These are phyloP conservation scores for Paramecium sexaurelia DNA, from an alignment of 73 alveolate genomes.

Conservation along the genomic window DNA sequence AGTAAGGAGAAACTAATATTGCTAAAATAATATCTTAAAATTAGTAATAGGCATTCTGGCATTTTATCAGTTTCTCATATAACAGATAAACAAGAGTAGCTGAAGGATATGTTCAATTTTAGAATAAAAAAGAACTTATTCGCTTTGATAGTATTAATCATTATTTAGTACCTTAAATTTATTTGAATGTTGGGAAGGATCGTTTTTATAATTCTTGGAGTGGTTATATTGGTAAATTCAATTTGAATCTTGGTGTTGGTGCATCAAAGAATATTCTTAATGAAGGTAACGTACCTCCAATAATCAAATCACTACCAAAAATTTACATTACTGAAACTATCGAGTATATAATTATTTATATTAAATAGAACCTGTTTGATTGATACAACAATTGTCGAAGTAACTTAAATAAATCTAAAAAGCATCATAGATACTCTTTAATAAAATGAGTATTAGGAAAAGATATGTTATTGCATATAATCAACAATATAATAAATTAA, in stretches of 20 bases:
- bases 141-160: background rate
- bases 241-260: background rate
- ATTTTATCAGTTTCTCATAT: background rate
- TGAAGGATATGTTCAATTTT: conserved; percentile 7
- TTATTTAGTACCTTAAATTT: background rate
- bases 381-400: background rate
- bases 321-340: background rate
- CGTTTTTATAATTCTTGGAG: conserved; percentile 35
- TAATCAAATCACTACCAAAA: background rate
- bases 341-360: background rate
- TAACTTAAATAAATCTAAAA: background rate
- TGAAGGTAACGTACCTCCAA: background rate
- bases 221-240: conserved; percentile 57
- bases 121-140: conserved; percentile 6
- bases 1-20: conserved; percentile 19
- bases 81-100: background rate
- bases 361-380: background rate
- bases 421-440: background rate
- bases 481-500: background rate
- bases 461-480: background rate
- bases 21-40: background rate
- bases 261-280: background rate
- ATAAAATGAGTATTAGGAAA: background rate
- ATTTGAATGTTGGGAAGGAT: conserved; percentile 27
- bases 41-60: background rate